phyloP scores from a whole-genome alignment of 108 stramenopile species.

The Fistulifera solaris region DNA sequence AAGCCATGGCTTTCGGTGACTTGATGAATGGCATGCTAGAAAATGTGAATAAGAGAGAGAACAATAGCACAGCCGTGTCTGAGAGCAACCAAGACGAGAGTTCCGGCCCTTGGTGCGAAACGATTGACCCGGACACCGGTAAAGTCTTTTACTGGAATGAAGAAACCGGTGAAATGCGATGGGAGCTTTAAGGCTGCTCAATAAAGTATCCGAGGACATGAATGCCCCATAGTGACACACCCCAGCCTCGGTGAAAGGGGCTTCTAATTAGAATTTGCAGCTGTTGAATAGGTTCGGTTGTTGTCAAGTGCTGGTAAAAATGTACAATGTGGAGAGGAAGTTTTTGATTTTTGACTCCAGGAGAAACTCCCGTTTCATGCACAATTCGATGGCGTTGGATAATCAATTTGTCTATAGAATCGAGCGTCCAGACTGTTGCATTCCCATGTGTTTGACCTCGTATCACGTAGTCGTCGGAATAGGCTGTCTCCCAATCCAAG shows the following conservation, averaged over 20 bases:
- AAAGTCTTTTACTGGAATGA: slow-evolving; percentile 8
- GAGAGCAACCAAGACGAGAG: too few species aligned
- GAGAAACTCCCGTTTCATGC: slow-evolving; percentile 5
- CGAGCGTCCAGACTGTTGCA: neutral
- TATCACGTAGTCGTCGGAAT: slow-evolving; percentile 49
- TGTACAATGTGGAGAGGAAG: slow-evolving; percentile 68
- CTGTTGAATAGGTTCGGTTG: neutral
- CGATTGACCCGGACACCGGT: slow-evolving; percentile 1
- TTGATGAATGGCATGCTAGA: too few species aligned
- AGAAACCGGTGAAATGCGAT: slow-evolving; percentile 3
- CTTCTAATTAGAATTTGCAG: neutral
- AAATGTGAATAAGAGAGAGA: too few species aligned
- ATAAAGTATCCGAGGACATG: slow-evolving; percentile 1
- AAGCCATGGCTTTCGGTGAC: too few species aligned
- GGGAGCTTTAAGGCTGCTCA: too few species aligned
- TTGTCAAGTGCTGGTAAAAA: slow-evolving; percentile 18
- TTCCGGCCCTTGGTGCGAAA: neutral
- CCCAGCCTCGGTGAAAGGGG: slow-evolving; percentile 2
- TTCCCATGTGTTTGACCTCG: slow-evolving; percentile 20
- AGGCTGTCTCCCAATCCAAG: slow-evolving; percentile 78
- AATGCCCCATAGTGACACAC: slow-evolving; percentile 8
- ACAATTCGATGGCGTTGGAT: slow-evolving; percentile 6
- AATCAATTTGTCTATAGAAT: neutral
- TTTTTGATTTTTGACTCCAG: slow-evolving; percentile 32
- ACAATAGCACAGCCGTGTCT: too few species aligned